A percentile compares a stretch with the other conserved stretches of the same genome.
Evolutionary conservation across 2,329 filamentous ascomycete species (phyloP).

Genomic region (Rutstroemia sp.): DNA sequence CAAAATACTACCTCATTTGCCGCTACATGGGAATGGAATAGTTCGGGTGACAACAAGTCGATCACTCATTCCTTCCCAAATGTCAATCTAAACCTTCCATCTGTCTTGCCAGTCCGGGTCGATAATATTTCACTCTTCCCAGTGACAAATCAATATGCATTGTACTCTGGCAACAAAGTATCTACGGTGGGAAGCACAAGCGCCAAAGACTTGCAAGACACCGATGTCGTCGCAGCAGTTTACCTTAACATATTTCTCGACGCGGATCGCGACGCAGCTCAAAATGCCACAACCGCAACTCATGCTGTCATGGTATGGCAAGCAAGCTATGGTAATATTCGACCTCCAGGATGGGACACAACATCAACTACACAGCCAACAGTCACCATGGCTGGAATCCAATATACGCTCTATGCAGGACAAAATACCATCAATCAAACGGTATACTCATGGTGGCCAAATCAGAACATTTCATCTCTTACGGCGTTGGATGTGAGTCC

Average conservation of each 20-base stretch:
- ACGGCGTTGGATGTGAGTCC: neutral
- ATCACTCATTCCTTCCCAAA: neutral
- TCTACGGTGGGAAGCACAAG: neutral
- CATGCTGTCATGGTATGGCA: slow-evolving; percentile 1
- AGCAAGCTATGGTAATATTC: neutral
- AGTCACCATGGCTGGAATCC: neutral
- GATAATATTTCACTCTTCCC: neutral
- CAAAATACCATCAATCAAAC: neutral
- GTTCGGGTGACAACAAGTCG: neutral
- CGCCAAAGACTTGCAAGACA: neutral
- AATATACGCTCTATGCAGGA: neutral
- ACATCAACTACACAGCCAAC: neutral
- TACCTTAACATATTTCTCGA: slow-evolving; percentile 2
- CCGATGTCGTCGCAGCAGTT: neutral
- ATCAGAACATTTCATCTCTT: neutral
- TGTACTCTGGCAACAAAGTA: neutral
- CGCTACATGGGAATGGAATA: neutral
- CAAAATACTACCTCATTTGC: neutral
- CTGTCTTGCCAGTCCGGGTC: neutral
- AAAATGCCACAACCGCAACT: neutral
- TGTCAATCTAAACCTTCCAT: neutral
- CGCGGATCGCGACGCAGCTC: neutral
- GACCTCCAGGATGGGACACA: neutral
- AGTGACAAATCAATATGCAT: neutral
- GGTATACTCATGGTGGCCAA: neutral